Evolutionary conservation across 345 rosid genomes (phyloP).

Genomic region (Draba incana): DNA sequence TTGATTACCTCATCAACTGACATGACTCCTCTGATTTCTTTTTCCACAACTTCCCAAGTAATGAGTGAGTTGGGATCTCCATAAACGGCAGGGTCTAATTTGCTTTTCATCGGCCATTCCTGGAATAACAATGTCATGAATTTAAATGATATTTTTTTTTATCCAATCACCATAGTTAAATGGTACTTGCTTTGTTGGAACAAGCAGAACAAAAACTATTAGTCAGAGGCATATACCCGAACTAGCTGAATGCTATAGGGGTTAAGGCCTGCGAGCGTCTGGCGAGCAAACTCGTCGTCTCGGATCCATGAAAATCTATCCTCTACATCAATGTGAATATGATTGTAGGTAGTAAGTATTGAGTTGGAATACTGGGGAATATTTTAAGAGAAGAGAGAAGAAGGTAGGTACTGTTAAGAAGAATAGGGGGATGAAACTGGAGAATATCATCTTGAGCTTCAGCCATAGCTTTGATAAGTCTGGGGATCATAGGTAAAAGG

Average conservation of each 20-base stretch:
- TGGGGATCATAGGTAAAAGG: slow-evolving; percentile 51
- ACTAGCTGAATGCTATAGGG: slow-evolving; percentile 60
- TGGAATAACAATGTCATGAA: slow-evolving; percentile 22
- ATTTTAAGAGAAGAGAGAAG: background rate
- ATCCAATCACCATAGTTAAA: too few species aligned
- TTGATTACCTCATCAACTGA: slow-evolving; percentile 56
- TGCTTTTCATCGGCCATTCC: slow-evolving; percentile 90
- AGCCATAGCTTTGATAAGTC: slow-evolving; percentile 52
- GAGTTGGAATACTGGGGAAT: background rate
- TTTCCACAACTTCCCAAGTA: slow-evolving; percentile 58
- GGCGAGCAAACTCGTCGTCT: slow-evolving; percentile 80
- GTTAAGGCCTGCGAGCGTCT: slow-evolving; percentile 80
- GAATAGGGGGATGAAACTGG: slow-evolving; percentile 59
- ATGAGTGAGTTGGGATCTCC: slow-evolving; percentile 70
- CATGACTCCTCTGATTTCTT: slow-evolving; percentile 56
- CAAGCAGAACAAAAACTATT: background rate
- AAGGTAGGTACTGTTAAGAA: slow-evolving; percentile 46
- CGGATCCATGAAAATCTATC: slow-evolving; percentile 73
- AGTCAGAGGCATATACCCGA: slow-evolving; percentile 45
- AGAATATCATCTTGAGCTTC: slow-evolving; percentile 49
- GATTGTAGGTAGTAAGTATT: background rate
- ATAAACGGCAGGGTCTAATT: slow-evolving; percentile 64
- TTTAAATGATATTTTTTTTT: background rate
- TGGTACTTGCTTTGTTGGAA: background rate
- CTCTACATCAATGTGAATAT: slow-evolving; percentile 45